Conservation (phyloP, 2,329 filamentous ascomycete species). For the Arthrobotrys musiformis region DNA sequence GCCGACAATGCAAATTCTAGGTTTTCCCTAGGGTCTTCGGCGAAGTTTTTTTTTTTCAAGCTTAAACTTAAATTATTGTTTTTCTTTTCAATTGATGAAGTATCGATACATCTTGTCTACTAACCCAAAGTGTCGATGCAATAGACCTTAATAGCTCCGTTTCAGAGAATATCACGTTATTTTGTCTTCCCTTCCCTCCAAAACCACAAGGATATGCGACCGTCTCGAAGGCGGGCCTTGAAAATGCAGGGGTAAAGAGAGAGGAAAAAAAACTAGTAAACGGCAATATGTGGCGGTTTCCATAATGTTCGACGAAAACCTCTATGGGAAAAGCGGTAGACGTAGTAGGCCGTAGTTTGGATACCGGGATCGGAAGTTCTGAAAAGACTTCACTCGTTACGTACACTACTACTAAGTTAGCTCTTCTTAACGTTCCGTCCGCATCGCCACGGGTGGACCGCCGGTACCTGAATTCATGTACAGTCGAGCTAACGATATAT, state of each 20-base stretch:
- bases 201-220: constrained; percentile 14
- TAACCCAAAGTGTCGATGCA: constrained; percentile 23
- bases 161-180: constrained; percentile 17
- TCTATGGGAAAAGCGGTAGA: neutral
- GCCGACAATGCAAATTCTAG: neutral
- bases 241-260: constrained; percentile 3
- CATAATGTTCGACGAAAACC: constrained; percentile 3
- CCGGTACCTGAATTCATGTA: constrained; percentile 21
- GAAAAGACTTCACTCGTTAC: neutral
- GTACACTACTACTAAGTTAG: no score
- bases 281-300: constrained; percentile 33
- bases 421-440: constrained; percentile 42
- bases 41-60: neutral
- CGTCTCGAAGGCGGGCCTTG: neutral
- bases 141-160: constrained; percentile 28
- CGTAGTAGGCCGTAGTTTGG: neutral
- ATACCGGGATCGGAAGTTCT: constrained; percentile 7
- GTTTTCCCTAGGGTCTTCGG: neutral
- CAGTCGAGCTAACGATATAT: constrained; percentile 2
- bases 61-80: neutral
- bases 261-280: no score
- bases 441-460: constrained; percentile 33
- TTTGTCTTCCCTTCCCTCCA: neutral
- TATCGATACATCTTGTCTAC: constrained; percentile 40
- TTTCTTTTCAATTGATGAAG: neutral